A percentile compares a stretch with the other conserved stretches of the same genome.
phyloP scores from a whole-genome alignment of 2,329 filamentous ascomycete genomes.

The Arthrobotrys iridis region DNA sequence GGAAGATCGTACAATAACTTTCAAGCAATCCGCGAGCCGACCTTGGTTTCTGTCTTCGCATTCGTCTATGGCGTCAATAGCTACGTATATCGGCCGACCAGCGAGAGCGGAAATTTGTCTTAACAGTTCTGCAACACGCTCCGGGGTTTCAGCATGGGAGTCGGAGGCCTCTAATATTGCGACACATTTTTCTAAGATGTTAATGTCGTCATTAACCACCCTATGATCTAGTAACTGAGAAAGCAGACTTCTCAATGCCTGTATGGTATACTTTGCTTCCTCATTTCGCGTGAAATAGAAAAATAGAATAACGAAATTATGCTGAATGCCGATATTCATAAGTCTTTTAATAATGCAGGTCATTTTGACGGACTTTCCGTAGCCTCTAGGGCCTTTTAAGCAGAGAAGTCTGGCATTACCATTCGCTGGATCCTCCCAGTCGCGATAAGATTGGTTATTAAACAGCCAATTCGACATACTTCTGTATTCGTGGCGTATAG shows the following conservation, averaged over 20 bases:
- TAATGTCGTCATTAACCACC: not conserved
- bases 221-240: slow-evolving; percentile 4
- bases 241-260: slow-evolving; percentile 2
- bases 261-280: not conserved
- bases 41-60: slow-evolving; percentile 6
- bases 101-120: not conserved
- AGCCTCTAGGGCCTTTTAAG: slow-evolving; percentile 10
- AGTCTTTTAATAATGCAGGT: slow-evolving; percentile 10
- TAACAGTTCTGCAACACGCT: not conserved
- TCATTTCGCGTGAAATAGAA: slow-evolving; percentile 23
- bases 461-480: slow-evolving; percentile 13
- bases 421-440: slow-evolving; percentile 4
- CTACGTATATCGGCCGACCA: not conserved
- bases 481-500: not conserved
- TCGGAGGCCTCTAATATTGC: not conserved
- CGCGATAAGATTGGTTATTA: not conserved
- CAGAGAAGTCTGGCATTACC: not conserved
- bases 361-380: slow-evolving; percentile 31
- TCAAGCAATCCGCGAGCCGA: not conserved
- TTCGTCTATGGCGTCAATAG: slow-evolving; percentile 21
- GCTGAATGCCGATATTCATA: not conserved
- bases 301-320: not conserved
- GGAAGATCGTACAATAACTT: not conserved
- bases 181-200: not conserved
- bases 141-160: not conserved